Evolutionary conservation across 164 flowering plant genomes (phyloP).

Genomic region (Santalum album): DNA sequence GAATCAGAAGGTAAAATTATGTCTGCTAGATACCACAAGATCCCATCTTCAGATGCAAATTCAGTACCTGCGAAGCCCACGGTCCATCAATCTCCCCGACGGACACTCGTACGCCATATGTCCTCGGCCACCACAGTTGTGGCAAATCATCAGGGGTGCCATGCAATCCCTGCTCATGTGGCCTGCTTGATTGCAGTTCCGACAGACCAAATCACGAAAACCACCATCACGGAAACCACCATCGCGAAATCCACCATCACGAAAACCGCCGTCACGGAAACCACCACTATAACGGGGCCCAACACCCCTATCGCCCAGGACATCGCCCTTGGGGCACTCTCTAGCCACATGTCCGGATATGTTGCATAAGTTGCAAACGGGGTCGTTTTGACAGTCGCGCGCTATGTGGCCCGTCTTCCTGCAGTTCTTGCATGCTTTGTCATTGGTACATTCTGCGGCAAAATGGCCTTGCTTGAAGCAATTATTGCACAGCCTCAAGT

Average conservation of each 20-base stretch:
- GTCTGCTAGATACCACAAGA: no score
- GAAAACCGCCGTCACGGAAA: no score
- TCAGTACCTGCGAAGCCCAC: conserved; percentile 25
- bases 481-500: conserved; percentile 36
- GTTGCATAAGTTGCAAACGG: conserved; percentile 57
- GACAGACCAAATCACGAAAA: conserved; percentile 45
- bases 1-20: no score
- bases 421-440: conserved; percentile 50
- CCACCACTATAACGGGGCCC: background rate
- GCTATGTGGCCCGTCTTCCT: conserved; percentile 53
- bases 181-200: conserved; percentile 62
- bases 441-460: conserved; percentile 43
- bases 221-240: conserved; percentile 33
- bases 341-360: conserved; percentile 2
- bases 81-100: conserved; percentile 44
- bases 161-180: conserved; percentile 80
- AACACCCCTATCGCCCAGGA: background rate
- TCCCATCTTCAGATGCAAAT: background rate
- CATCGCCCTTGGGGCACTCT: background rate
- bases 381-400: conserved; percentile 49
- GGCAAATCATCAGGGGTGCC: conserved; percentile 50
- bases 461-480: conserved; percentile 49
- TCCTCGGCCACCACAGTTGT: conserved; percentile 88
- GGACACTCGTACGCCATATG: conserved; percentile 79
- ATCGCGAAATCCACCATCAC: conserved; percentile 15